A percentile compares a stretch with the other conserved stretches of the same genome.
Conservation (phyloP, 139 green algal species). For the Closterium sp. region DNA sequence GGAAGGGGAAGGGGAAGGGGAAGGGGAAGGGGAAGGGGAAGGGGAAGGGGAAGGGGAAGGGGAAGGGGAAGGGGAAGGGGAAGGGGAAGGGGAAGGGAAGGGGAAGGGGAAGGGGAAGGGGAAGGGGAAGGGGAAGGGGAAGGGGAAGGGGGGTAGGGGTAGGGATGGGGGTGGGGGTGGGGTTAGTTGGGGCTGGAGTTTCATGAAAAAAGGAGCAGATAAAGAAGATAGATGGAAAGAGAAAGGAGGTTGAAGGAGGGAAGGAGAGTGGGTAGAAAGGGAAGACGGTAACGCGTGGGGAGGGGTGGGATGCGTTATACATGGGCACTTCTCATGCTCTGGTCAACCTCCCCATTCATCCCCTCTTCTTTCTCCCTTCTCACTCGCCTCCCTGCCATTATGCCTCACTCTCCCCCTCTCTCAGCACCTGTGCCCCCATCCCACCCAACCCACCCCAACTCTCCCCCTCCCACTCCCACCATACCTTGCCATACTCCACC, state of each 20-base stretch:
- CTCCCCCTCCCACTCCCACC: background rate
- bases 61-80: no score
- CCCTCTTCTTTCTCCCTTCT: background rate
- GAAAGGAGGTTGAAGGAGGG: background rate
- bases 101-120: no score
- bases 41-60: no score
- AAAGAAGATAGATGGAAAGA: background rate
- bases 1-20: background rate
- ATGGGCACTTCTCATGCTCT: background rate
- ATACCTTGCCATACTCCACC: background rate
- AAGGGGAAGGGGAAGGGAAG: no score
- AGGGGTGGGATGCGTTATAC: background rate
- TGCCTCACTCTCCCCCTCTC: background rate
- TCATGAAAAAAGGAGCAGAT: background rate
- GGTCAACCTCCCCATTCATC: background rate
- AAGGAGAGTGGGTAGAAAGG: background rate
- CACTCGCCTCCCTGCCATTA: background rate
- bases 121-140: no score
- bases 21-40: no score
- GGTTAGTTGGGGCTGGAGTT: background rate
- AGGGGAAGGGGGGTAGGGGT: background rate
- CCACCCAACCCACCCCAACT: background rate
- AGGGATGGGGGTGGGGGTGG: background rate
- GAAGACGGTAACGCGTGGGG: background rate
- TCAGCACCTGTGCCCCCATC: background rate